Evolutionary conservation across 805 yeast species (phyloP).

Genomic region (Metschnikowia hibisci): DNA sequence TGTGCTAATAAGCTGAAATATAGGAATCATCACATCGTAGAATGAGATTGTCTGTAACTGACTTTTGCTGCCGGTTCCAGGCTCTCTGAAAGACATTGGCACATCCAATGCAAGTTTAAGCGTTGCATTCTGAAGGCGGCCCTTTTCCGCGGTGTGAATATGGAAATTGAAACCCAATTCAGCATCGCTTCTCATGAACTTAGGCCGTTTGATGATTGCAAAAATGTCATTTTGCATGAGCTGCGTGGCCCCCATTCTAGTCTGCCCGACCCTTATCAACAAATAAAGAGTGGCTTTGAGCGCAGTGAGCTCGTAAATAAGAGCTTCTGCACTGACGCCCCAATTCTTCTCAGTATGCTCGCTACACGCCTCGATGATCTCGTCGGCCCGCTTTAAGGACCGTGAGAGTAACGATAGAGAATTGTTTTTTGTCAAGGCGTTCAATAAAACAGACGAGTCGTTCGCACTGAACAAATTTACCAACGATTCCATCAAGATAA

Average conservation of each 20-base stretch:
- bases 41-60: slow-evolving; percentile 39
- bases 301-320: slow-evolving; percentile 71
- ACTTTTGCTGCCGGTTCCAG: neutral
- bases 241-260: slow-evolving; percentile 72
- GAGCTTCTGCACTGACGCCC: slow-evolving; percentile 45
- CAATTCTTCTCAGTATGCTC: slow-evolving; percentile 11
- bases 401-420: slow-evolving; percentile 61
- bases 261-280: slow-evolving; percentile 69
- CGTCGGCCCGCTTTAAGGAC: slow-evolving; percentile 67
- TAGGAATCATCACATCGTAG: slow-evolving; percentile 66
- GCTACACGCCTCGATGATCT: slow-evolving; percentile 42
- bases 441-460: slow-evolving; percentile 51
- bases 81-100: slow-evolving; percentile 37
- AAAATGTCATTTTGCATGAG: slow-evolving; percentile 73
- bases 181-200: slow-evolving; percentile 65
- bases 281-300: slow-evolving; percentile 69
- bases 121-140: slow-evolving; percentile 6
- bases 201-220: slow-evolving; percentile 52
- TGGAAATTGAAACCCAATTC: slow-evolving; percentile 66
- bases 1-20: slow-evolving; percentile 68
- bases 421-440: slow-evolving; percentile 60
- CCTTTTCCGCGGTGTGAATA: slow-evolving; percentile 26
- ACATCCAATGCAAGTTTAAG: slow-evolving; percentile 51
- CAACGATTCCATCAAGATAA: slow-evolving; percentile 68
- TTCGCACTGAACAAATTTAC: slow-evolving; percentile 51